These are phyloP conservation scores for Pulveroboletus sp. DNA, from an alignment of 768 basidiomycete genomes.

Conservation along the genomic window DNA sequence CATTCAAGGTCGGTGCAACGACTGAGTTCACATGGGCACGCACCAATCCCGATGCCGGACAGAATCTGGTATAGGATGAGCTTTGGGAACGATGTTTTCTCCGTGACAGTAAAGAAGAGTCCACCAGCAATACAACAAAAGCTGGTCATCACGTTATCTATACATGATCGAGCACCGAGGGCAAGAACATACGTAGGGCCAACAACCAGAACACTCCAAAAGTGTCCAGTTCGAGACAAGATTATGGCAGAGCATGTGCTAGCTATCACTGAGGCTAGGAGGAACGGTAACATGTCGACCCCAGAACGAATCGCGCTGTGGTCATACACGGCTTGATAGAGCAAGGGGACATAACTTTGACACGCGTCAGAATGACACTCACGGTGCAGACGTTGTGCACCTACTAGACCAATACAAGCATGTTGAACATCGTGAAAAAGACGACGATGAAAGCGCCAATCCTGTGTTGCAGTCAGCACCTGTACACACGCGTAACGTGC, in stretches of 20 bases:
- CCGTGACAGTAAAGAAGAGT: neutral
- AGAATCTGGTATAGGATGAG: neutral
- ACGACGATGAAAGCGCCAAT: neutral
- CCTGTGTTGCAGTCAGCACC: neutral
- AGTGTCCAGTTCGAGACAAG: no score
- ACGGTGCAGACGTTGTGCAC: neutral
- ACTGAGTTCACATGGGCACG: neutral
- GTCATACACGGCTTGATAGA: neutral
- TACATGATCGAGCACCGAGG: neutral
- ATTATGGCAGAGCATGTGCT: no score
- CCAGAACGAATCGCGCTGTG: no score
- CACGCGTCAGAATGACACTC: neutral
- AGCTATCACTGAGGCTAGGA: no score
- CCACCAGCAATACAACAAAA: neutral
- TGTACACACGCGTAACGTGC: neutral
- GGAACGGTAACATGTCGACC: no score
- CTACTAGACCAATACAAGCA: neutral
- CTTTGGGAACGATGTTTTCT: neutral
- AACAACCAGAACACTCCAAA: no score
- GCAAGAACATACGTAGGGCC: no score
- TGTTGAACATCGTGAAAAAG: neutral
- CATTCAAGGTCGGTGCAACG: neutral
- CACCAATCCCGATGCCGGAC: neutral
- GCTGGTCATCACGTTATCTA: neutral
- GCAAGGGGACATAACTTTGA: neutral